Evolutionary conservation across 192 early-diverging fungal genomes (phyloP).

Genomic region (Spizellomyces sp.): DNA sequence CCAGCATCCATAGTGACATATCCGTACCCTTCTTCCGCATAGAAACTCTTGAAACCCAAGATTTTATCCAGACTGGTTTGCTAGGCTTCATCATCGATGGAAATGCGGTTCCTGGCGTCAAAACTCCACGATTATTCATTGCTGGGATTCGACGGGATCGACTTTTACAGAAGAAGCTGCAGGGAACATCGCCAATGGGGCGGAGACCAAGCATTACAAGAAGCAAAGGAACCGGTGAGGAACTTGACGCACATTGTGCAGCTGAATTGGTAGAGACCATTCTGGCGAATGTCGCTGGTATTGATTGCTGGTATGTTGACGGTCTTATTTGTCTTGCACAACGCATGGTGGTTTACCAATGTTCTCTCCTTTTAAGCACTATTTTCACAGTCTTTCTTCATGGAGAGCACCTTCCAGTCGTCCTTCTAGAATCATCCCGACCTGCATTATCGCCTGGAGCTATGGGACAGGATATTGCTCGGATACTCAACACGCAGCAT

Average conservation of each 20-base stretch:
- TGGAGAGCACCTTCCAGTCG: constrained; percentile 73
- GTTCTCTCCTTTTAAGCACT: too few species aligned
- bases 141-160: constrained; percentile 80
- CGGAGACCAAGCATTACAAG: constrained; percentile 6
- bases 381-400: constrained; percentile 67
- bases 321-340: too few species aligned
- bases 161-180: constrained; percentile 49
- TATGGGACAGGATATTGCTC: constrained; percentile 58
- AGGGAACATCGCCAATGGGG: not conserved
- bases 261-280: constrained; percentile 41
- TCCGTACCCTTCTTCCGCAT: not conserved
- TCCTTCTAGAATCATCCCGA: constrained; percentile 67
- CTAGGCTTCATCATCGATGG: constrained; percentile 54
- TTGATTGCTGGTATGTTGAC: constrained; percentile 30
- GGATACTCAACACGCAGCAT: constrained; percentile 59
- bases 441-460: constrained; percentile 49
- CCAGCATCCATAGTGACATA: not conserved
- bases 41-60: constrained; percentile 18
- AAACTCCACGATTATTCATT: constrained; percentile 67
- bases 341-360: too few species aligned
- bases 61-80: constrained; percentile 77
- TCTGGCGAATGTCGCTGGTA: constrained; percentile 9
- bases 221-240: not conserved
- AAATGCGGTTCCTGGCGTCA: constrained; percentile 17
- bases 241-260: constrained; percentile 39